Percentiles rank a stretch among this genome's conserved stretches.
phyloP scores from a whole-genome alignment of 2,329 filamentous ascomycete genomes.

The Monosporascus ibericus region DNA sequence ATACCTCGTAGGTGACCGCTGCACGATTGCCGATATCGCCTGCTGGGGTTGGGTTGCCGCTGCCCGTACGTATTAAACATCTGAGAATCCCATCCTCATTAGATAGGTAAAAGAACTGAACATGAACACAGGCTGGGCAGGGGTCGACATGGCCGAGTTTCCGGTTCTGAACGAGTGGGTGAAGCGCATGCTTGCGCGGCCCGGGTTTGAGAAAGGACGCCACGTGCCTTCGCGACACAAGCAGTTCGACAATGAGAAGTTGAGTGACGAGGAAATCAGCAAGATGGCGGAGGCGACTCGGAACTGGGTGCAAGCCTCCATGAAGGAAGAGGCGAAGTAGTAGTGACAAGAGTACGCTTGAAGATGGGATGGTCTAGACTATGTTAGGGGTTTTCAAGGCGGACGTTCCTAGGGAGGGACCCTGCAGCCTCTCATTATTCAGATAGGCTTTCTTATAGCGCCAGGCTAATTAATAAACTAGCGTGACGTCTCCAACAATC shows the following conservation, averaged over 20 bases:
- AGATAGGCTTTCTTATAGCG: too few relatives aligned
- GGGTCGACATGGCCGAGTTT: constrained; percentile 68
- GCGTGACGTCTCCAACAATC: too few relatives aligned
- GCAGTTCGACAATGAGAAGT: constrained; percentile 42
- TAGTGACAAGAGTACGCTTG: background rate
- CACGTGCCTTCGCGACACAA: constrained; percentile 64
- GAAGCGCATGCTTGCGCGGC: constrained; percentile 60
- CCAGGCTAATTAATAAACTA: too few relatives aligned
- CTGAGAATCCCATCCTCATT: background rate
- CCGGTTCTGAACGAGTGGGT: constrained; percentile 74
- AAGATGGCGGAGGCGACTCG: constrained; percentile 45
- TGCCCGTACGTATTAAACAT: constrained; percentile 32
- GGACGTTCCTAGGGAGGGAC: too few relatives aligned
- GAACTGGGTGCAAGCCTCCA: constrained; percentile 62
- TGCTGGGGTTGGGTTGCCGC: constrained; percentile 71
- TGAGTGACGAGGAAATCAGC: constrained; percentile 50
- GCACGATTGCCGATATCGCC: constrained; percentile 73
- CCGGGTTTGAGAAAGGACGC: constrained; percentile 68
- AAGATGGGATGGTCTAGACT: too few relatives aligned
- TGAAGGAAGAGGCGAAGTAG: constrained; percentile 59
- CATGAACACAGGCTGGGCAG: constrained; percentile 44
- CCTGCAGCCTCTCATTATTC: too few relatives aligned
- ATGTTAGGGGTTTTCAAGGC: too few relatives aligned
- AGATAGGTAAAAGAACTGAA: constrained; percentile 6
- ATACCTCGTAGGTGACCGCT: constrained; percentile 60